Conservation (phyloP, 2,329 filamentous ascomycete genomes). For the Fusarium lateritium region DNA sequence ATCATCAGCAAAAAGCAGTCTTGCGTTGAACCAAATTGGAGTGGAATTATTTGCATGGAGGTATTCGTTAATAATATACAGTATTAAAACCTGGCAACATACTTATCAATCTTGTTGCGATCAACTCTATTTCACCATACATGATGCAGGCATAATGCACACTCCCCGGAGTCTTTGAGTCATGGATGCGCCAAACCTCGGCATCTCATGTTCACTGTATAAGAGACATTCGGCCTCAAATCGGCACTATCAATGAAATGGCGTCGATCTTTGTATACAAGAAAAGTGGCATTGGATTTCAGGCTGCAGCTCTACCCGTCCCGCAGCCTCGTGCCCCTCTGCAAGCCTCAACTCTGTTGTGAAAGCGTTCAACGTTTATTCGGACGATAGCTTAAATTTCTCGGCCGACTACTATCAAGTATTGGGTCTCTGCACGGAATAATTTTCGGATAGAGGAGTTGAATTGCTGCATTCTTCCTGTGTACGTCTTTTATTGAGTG, state of each 20-base stretch:
- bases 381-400: neutral
- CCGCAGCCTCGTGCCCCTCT: conserved; percentile 12
- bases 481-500: too few species aligned
- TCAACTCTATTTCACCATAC: neutral
- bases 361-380: conserved; percentile 5
- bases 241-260: conserved; percentile 3
- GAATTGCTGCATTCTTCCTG: too few species aligned
- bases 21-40: too few species aligned
- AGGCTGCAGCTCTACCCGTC: conserved; percentile 8
- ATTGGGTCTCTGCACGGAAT: neutral
- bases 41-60: too few species aligned
- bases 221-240: neutral
- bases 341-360: conserved; percentile 1
- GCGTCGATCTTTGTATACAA: neutral
- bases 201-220: neutral
- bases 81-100: neutral
- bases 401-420: too few species aligned
- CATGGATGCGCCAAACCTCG: conserved; percentile 11
- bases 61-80: neutral
- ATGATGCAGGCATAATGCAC: conserved; percentile 13
- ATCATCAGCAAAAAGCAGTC: too few species aligned
- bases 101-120: neutral
- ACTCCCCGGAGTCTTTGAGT: conserved; percentile 2
- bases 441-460: too few species aligned
- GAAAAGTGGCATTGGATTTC: neutral